These are phyloP conservation scores for Westerdykella sp. DNA, from an alignment of 2,329 filamentous ascomycete genomes.

Conservation along the genomic window DNA sequence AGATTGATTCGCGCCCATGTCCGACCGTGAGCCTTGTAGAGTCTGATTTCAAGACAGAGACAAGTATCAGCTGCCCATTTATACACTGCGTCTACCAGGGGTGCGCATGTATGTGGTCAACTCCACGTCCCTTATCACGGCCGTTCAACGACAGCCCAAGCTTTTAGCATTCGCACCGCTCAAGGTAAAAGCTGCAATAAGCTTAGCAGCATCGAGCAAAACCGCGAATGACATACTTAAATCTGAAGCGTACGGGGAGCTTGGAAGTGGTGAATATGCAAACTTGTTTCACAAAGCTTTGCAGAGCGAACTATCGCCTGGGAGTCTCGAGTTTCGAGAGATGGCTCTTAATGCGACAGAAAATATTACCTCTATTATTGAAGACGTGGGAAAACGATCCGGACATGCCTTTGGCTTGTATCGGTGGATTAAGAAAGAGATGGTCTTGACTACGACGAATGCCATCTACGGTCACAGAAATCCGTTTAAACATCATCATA, in stretches of 20 bases:
- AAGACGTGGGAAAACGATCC: too few relatives aligned
- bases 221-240: too few relatives aligned
- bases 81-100: constrained; percentile 33
- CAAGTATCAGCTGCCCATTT: constrained; percentile 26
- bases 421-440: constrained; percentile 21
- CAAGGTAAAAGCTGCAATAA: constrained; percentile 17
- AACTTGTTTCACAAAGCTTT: too few relatives aligned
- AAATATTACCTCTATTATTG: too few relatives aligned
- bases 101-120: constrained; percentile 37
- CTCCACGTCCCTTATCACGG: constrained; percentile 26
- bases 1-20: too few relatives aligned
- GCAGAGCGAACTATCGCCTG: too few relatives aligned
- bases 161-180: constrained; percentile 25
- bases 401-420: not conserved
- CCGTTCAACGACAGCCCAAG: constrained; percentile 30
- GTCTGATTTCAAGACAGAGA: not conserved
- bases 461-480: constrained; percentile 36
- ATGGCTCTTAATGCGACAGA: too few relatives aligned
- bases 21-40: too few relatives aligned
- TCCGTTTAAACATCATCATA: constrained; percentile 26
- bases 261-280: too few relatives aligned
- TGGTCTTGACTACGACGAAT: constrained; percentile 30
- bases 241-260: too few relatives aligned
- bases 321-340: too few relatives aligned
- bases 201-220: constrained; percentile 19